Conservation (phyloP, 768 basidiomycete genomes). For the Brasilioporus rufonigricans region DNA sequence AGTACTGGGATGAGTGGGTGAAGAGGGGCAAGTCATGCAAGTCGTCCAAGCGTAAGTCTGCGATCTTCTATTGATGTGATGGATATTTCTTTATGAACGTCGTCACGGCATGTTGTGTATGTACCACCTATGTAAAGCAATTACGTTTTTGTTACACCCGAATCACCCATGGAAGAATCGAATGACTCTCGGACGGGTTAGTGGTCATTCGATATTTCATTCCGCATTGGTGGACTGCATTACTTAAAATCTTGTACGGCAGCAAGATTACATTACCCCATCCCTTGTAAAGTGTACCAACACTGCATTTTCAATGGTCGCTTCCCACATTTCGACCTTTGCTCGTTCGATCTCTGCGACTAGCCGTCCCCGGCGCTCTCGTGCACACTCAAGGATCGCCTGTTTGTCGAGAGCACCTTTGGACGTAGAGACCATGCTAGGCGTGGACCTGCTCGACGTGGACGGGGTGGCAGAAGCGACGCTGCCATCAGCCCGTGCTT, state of each 20-base stretch:
- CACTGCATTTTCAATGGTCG: slow-evolving; percentile 66
- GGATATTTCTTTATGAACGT: slow-evolving; percentile 1
- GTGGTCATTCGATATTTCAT: neutral
- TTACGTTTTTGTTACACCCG: neutral
- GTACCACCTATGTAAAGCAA: slow-evolving; percentile 19
- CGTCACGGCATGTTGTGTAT: slow-evolving; percentile 16
- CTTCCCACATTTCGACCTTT: slow-evolving; percentile 72
- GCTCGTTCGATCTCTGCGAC: slow-evolving; percentile 54
- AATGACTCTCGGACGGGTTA: neutral
- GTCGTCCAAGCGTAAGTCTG: slow-evolving; percentile 9
- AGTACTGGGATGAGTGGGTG: slow-evolving; percentile 22
- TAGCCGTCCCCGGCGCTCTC: slow-evolving; percentile 50
- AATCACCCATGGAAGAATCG: no score
- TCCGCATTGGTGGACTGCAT: neutral
- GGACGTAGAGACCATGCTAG: neutral
- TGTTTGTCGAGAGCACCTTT: slow-evolving; percentile 31
- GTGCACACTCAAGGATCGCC: slow-evolving; percentile 51
- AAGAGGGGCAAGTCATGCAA: slow-evolving; percentile 12
- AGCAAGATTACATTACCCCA: slow-evolving; percentile 1
- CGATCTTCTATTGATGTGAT: slow-evolving; percentile 12
- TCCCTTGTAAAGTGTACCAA: slow-evolving; percentile 47
- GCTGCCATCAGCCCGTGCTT: slow-evolving; percentile 4
- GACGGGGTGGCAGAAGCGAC: neutral
- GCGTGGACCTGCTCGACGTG: neutral
- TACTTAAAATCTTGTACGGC: neutral